These are phyloP conservation scores for Aspergillus conjunctus DNA, from an alignment of 495 filamentous ascomycete species.

Conservation along the genomic window DNA sequence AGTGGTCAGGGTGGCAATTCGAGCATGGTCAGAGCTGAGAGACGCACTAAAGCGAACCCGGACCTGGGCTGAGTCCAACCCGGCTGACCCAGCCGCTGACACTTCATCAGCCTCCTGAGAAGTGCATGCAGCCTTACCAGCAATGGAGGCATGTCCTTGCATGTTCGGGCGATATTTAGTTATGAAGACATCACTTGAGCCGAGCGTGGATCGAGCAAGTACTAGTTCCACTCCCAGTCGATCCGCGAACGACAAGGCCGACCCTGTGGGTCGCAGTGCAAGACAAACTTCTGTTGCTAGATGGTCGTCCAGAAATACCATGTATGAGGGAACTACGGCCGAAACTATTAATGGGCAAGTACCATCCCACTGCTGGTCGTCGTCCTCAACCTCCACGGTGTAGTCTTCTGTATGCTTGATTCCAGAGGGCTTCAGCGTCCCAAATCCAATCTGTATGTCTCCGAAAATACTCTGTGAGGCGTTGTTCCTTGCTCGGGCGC, in stretches of 20 bases:
- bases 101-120: no score
- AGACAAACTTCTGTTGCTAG: neutral
- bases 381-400: constrained; percentile 29
- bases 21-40: neutral
- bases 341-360: constrained; percentile 41
- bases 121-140: neutral
- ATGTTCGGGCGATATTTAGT: constrained; percentile 35
- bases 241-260: neutral
- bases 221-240: constrained; percentile 15
- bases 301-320: constrained; percentile 28
- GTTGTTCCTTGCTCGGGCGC: neutral
- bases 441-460: constrained; percentile 39
- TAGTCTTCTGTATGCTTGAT: constrained; percentile 28
- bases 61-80: neutral
- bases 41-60: neutral
- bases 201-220: constrained; percentile 6
- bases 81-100: neutral
- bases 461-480: neutral
- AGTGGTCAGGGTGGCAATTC: neutral
- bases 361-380: constrained; percentile 32
- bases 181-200: constrained; percentile 35
- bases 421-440: constrained; percentile 27
- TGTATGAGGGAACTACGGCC: constrained; percentile 37
- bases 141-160: constrained; percentile 17
- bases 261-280: neutral